Evolutionary conservation across 202 grass and related monocot genomes (phyloP).

Genomic region (Hordeum pubiflorum): DNA sequence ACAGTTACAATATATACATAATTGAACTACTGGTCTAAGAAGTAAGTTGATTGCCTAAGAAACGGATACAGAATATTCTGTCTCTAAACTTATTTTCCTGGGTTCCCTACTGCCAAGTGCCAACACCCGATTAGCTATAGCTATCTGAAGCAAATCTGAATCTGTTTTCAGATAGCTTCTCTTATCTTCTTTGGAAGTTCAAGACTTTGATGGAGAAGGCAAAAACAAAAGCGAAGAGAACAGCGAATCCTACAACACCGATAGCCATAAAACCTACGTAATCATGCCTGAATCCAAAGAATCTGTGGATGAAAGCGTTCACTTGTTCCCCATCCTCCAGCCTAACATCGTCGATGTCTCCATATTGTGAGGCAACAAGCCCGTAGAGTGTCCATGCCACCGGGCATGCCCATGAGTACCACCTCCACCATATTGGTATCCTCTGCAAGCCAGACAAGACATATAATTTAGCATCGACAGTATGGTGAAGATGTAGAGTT

Average conservation of each 20-base stretch:
- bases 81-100: constrained; percentile 7
- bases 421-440: constrained; percentile 98
- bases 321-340: constrained; percentile 45
- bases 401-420: constrained; percentile 86
- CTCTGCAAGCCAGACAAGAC: constrained; percentile 53
- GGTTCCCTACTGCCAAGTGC: background rate
- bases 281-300: constrained; percentile 65
- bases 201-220: constrained; percentile 69
- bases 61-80: background rate
- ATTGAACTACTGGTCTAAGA: constrained; percentile 12
- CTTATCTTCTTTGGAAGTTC: constrained; percentile 81
- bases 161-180: background rate
- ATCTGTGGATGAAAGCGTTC: constrained; percentile 47
- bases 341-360: constrained; percentile 11
- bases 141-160: background rate
- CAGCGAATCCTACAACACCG: constrained; percentile 55
- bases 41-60: constrained; percentile 3
- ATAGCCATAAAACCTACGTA: constrained; percentile 53
- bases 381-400: constrained; percentile 92
- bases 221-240: constrained; percentile 73
- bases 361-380: constrained; percentile 76
- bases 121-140: constrained; percentile 6
- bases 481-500: background rate
- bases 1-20: background rate
- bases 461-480: constrained; percentile 16